A percentile compares a stretch with the other conserved stretches of the same genome.
Conservation (phyloP, 2,329 filamentous ascomycete species). For the Colletotrichum cuscutae region DNA sequence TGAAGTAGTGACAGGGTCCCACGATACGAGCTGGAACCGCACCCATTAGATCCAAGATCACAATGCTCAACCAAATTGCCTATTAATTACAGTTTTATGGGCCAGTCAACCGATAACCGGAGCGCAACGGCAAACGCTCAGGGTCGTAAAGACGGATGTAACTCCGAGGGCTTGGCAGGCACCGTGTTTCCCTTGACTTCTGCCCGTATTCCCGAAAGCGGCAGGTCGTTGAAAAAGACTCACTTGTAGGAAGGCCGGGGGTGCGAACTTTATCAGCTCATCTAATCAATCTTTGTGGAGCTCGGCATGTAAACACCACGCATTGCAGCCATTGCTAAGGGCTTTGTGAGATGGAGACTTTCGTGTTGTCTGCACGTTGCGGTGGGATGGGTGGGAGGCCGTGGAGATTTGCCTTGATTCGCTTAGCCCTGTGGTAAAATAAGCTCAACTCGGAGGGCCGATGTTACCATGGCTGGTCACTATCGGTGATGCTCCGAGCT, state of each 20-base stretch:
- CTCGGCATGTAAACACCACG: not conserved
- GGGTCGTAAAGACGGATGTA: not conserved
- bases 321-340: not conserved
- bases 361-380: not conserved
- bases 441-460: not conserved
- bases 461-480: not conserved
- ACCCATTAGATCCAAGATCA: not conserved
- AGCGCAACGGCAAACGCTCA: not conserved
- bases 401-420: not conserved
- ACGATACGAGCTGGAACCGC: not conserved
- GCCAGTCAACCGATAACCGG: slow-evolving; percentile 8
- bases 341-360: not conserved
- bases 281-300: slow-evolving; percentile 28
- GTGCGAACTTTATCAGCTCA: slow-evolving; percentile 24
- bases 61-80: not conserved
- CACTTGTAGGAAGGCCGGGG: not conserved
- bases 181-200: not conserved
- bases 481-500: not conserved
- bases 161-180: slow-evolving; percentile 9
- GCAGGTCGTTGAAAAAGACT: slow-evolving; percentile 20
- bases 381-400: not conserved
- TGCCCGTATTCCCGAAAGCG: slow-evolving; percentile 10
- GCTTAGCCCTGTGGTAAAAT: not conserved
- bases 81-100: slow-evolving; percentile 5
- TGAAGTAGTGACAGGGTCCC: not conserved